Evolutionary conservation across 2,329 filamentous ascomycete genomes (phyloP), one percentile per base, ranked within the genome.

Genomic region (Malbranchea zuffiana): DNA sequence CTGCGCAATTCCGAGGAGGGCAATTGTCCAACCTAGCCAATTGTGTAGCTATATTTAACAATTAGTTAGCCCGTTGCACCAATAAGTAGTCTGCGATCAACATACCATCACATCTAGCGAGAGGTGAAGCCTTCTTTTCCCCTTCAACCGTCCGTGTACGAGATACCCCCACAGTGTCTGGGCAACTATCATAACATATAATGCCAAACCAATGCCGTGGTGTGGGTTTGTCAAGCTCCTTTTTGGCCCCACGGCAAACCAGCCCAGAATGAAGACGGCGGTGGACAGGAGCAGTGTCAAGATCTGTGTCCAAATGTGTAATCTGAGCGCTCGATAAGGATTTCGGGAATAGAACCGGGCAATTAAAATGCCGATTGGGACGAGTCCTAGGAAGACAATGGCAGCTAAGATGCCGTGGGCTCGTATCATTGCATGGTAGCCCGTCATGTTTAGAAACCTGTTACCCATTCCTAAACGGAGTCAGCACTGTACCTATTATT

Each of bases 1-100:
- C 55, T 98, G 90, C 3, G 79, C 72, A 46, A 96, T 78, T 0
- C 84, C 90, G 3, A 98, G 67, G 12, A 96, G 61, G 2, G 82
- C 80, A 49, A 88, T 75, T 1, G 74, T 65, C 40, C 87, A 71
- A 12, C 90, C 90, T 12, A 82, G 63, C 85, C 90, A 95, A 54
- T 87, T 82, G 62, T 98, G 90, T 27, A 96, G 59, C 69, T 82
- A 68, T 69, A 70, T 34, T 65, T 16, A 38, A 11, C 4, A n/a
- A n/a, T n/a, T n/a, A n/a, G n/a, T n/a, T n/a, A n/a, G n/a, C n/a
- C n/a, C n/a, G n/a, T n/a, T n/a, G n/a, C n/a, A n/a, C n/a, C n/a
- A n/a, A n/a, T n/a, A n/a, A n/a, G n/a, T n/a, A n/a, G n/a, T n/a
- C n/a, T n/a, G 21, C n/a, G 19, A 8, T 7, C 29, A 6, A 18